Conservation (phyloP, 495 filamentous ascomycete species). For the Haplographium delicatum region DNA sequence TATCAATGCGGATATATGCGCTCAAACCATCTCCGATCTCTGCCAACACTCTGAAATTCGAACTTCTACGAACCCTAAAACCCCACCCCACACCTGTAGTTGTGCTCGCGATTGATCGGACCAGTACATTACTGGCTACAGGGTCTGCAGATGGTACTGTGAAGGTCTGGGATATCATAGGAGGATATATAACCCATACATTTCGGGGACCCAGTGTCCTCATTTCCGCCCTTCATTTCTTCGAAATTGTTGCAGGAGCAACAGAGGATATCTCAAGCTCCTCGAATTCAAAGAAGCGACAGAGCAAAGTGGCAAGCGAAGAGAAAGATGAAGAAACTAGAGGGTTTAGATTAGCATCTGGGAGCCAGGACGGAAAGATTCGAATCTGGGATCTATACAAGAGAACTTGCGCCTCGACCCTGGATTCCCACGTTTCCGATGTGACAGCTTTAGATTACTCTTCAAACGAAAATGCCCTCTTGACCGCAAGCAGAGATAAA, state of each 20-base stretch:
- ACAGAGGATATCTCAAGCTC: constrained; percentile 30
- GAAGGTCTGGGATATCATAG: constrained; percentile 94
- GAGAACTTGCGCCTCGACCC: constrained; percentile 60
- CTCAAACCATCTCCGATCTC: constrained; percentile 53
- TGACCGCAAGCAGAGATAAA: constrained; percentile 92
- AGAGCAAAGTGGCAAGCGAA: constrained; percentile 38
- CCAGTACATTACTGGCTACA: constrained; percentile 84
- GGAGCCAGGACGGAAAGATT: constrained; percentile 87
- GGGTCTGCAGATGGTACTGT: constrained; percentile 87
- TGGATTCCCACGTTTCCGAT: constrained; percentile 91
- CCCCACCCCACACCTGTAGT: constrained; percentile 88
- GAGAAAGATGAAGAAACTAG: constrained; percentile 33
- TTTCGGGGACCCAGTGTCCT: constrained; percentile 89
- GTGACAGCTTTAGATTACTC: constrained; percentile 82
- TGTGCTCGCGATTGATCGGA: constrained; percentile 74
- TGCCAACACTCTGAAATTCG: constrained; percentile 50
- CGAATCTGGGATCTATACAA: constrained; percentile 88
- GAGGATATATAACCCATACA: constrained; percentile 89
- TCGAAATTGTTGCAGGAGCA: constrained; percentile 55
- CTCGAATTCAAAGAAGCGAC: constrained; percentile 29
- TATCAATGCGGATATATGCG: constrained; percentile 88
- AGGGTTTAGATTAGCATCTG: constrained; percentile 79
- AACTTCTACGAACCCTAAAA: constrained; percentile 73
- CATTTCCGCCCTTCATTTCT: constrained; percentile 87
- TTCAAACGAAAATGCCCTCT: constrained; percentile 60